phyloP scores from a whole-genome alignment of 2,329 filamentous ascomycete species.

The Verticillium isaacii region DNA sequence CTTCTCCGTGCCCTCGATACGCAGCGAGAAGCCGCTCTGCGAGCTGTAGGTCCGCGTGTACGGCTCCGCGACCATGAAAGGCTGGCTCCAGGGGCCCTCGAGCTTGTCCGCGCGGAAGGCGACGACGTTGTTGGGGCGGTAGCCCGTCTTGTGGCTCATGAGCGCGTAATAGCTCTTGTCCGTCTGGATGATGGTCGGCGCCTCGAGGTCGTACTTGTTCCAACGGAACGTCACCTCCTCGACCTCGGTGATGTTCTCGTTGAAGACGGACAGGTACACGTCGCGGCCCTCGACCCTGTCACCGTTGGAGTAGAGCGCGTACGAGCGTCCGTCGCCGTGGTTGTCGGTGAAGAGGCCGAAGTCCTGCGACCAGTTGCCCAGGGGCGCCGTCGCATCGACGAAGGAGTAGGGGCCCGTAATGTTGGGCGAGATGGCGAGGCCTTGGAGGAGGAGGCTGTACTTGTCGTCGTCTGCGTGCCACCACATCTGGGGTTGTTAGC shows the following conservation, averaged over 20 bases:
- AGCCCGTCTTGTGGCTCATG: conserved; percentile 61
- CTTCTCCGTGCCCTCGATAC: conserved; percentile 41
- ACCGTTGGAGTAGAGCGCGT: conserved; percentile 56
- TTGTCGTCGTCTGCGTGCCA: conserved; percentile 57
- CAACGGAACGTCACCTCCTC: conserved; percentile 50
- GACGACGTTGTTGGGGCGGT: conserved; percentile 58
- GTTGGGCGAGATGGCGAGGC: conserved; percentile 47
- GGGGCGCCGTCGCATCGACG: conserved; percentile 45
- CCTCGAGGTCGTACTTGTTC: conserved; percentile 56
- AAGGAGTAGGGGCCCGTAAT: conserved; percentile 51
- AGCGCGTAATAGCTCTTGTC: conserved; percentile 55
- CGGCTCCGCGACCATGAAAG: conserved; percentile 40
- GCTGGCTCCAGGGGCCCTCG: conserved; percentile 46
- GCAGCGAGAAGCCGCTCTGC: conserved; percentile 43
- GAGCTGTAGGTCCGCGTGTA: conserved; percentile 49
- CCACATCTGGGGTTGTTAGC: conserved; percentile 38
- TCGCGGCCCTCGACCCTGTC: conserved; percentile 50
- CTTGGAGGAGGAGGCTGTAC: conserved; percentile 52
- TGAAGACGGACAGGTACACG: conserved; percentile 51
- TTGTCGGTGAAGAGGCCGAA: conserved; percentile 58
- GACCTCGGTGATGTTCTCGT: conserved; percentile 44
- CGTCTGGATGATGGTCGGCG: conserved; percentile 55
- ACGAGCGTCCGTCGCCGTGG: conserved; percentile 46
- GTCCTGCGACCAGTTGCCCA: conserved; percentile 60
- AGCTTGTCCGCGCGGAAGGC: conserved; percentile 46